These are phyloP conservation scores for Anisodus acutangulus DNA, from an alignment of 257 asterid genomes.

Conservation along the genomic window DNA sequence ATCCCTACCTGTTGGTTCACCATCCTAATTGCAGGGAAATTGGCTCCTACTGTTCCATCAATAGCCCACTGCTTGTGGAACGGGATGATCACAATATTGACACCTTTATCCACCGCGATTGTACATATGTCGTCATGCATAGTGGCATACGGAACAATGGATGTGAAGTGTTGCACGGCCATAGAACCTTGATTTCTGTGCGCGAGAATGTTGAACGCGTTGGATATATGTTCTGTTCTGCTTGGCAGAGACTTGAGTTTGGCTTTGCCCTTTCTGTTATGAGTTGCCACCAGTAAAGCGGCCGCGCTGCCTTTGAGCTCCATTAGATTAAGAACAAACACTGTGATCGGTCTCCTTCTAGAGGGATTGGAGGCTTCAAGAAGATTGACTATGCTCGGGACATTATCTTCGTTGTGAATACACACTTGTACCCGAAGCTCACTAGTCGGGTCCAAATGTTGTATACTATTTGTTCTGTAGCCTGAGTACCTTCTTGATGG, in stretches of 20 bases:
- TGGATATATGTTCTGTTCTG: conserved; percentile 49
- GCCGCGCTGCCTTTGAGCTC: conserved; percentile 67
- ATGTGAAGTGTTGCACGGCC: conserved; percentile 52
- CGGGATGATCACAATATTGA: conserved; percentile 56
- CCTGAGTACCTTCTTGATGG: conserved; percentile 57
- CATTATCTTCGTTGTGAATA: conserved; percentile 53
- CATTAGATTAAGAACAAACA: conserved; percentile 50
- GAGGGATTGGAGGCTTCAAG: conserved; percentile 54
- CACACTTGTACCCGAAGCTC: conserved; percentile 59
- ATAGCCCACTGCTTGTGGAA: conserved; percentile 62
- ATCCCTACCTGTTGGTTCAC: conserved; percentile 54
- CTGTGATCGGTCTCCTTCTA: conserved; percentile 40
- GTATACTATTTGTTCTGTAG: conserved; percentile 43
- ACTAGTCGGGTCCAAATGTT: conserved; percentile 41
- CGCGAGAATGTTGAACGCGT: conserved; percentile 50
- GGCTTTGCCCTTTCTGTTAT: background rate
- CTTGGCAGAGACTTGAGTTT: conserved; percentile 43
- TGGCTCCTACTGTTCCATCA: conserved; percentile 45
- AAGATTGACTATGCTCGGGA: conserved; percentile 55
- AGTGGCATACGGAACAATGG: conserved; percentile 61
- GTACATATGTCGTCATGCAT: conserved; percentile 76
- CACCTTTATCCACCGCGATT: conserved; percentile 47
- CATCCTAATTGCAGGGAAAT: conserved; percentile 41
- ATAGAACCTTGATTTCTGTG: conserved; percentile 34
- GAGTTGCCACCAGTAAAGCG: conserved; percentile 49